These are phyloP conservation scores for Lichtheimia ramosa DNA, from an alignment of 371 early-diverging fungal species.

Conservation along the genomic window DNA sequence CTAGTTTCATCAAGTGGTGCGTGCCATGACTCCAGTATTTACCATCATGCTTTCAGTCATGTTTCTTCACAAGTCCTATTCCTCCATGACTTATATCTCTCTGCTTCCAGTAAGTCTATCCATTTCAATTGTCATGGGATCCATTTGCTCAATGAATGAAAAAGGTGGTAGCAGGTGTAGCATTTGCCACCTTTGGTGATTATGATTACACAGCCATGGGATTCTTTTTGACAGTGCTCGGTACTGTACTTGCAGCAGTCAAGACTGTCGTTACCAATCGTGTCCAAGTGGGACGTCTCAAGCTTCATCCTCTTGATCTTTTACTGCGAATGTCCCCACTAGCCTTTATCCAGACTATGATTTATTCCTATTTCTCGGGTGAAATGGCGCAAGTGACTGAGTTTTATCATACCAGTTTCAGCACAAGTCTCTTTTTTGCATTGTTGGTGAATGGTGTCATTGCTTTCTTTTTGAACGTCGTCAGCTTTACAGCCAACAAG, in stretches of 20 bases:
- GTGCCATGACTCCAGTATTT: constrained; percentile 85
- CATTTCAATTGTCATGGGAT: constrained; percentile 2
- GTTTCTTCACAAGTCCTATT: constrained; percentile 59
- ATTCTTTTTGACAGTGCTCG: constrained; percentile 78
- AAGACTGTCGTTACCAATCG: constrained; percentile 88
- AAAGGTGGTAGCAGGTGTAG: constrained; percentile 79
- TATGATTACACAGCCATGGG: constrained; percentile 73
- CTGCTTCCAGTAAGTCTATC: constrained; percentile 53
- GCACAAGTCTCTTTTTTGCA: constrained; percentile 43
- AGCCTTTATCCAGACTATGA: constrained; percentile 73
- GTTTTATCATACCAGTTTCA: constrained; percentile 53
- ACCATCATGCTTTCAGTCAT: constrained; percentile 68
- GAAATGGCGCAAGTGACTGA: constrained; percentile 59
- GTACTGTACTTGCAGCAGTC: constrained; percentile 76
- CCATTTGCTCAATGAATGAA: too few species aligned
- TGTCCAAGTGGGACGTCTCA: constrained; percentile 76
- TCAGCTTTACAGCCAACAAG: constrained; percentile 84
- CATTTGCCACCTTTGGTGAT: constrained; percentile 82
- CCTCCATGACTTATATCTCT: constrained; percentile 61
- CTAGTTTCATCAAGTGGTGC: constrained; percentile 83
- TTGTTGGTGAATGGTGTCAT: constrained; percentile 75
- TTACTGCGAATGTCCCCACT: constrained; percentile 82
- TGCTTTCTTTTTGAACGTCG: constrained; percentile 83
- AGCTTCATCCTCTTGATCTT: constrained; percentile 81
- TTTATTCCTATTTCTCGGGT: constrained; percentile 68